Base-by-base conservation (phyloP, 768 basidiomycete species). In the Xerocomus brunneocitrinus region DNA sequence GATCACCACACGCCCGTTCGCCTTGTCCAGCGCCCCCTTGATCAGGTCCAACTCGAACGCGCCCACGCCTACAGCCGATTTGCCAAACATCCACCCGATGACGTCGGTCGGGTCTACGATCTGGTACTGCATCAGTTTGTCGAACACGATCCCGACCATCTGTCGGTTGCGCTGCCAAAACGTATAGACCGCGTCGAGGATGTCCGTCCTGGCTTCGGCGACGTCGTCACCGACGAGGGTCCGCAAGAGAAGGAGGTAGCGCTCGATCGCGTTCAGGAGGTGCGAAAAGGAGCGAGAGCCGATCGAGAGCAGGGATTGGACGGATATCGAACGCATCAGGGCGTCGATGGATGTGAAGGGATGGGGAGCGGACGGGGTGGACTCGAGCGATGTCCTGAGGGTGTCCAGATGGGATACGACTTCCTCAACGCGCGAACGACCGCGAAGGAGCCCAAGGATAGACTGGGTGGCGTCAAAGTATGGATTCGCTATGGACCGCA, bases 81-180 rank as follows among this genome's bases (percentile, higher is more conserved):
- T 78, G 47, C 73, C 66, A 69, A 98, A 95, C 16, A 87, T 82
- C 88, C 90, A 95, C 4, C 74, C 74, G 50, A 97, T 86, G 8
- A 98, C 87, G 59, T 99, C 95, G 14, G 84, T 83, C 0, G 95
- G 92, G 61, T 98, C 94, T 38, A 98, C 87, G 52, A 98, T 90
- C 66, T 97, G 94, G 71, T 99, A 99, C 67, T 98, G 95, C 84
- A 98, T 89, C 50, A 98, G 75, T 73, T 99, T 99, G 76, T 98
- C 97, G 57, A 95, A 87, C 8, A 98, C 93, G 64, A 99, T 94
- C 14, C 79, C 78, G 44, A 94, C 76, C 84, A 94, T 91, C 62
- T 98, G 94, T 30, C 80, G 75, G 63, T 89, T 92, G 61, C 83
- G 71, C 58, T 78, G 79, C 95, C 95, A 99, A 73, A 95, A 98